phyloP scores from a whole-genome alignment of 768 basidiomycete species.

The Leccinum arenicola region DNA sequence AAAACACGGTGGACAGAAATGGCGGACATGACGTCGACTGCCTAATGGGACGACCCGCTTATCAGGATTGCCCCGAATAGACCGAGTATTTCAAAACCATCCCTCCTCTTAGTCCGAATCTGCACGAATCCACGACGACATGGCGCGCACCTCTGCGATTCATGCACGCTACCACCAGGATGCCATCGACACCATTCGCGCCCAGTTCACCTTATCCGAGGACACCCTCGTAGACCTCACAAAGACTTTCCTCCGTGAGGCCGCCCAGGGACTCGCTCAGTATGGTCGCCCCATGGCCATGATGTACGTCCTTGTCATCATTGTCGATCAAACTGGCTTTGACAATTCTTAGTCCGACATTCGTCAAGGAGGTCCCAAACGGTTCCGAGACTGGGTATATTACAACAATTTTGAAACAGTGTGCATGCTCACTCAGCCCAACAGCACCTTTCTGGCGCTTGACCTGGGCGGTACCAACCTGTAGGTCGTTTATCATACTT shows the following conservation, averaged over 20 bases:
- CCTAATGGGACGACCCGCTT: conserved; percentile 2
- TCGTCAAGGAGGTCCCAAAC: conserved; percentile 92
- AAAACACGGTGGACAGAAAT: background rate
- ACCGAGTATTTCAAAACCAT: background rate
- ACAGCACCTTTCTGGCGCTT: conserved; percentile 90
- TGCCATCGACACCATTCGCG: conserved; percentile 63
- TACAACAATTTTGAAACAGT: background rate
- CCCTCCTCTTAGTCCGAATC: background rate
- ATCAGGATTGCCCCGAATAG: background rate
- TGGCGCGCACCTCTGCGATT: conserved; percentile 41
- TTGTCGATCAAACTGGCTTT: background rate
- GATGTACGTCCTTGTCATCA: conserved; percentile 55
- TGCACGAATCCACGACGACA: conserved; percentile 5
- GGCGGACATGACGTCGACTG: conserved; percentile 6
- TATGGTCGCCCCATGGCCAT: conserved; percentile 89
- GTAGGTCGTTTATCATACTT: conserved; percentile 44
- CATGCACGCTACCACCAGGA: conserved; percentile 42
- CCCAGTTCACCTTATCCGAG: conserved; percentile 66
- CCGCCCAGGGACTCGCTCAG: conserved; percentile 63
- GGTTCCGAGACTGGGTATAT: conserved; percentile 90
- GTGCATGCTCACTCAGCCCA: conserved; percentile 9
- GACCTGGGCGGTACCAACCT: conserved; percentile 98
- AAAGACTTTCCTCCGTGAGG: conserved; percentile 76
- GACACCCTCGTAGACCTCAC: conserved; percentile 68
- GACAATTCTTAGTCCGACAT: conserved; percentile 66